Evolutionary conservation across 495 filamentous ascomycete species (phyloP), one percentile per base, ranked within the genome.

Genomic region (Chlorociboria aeruginascens): DNA sequence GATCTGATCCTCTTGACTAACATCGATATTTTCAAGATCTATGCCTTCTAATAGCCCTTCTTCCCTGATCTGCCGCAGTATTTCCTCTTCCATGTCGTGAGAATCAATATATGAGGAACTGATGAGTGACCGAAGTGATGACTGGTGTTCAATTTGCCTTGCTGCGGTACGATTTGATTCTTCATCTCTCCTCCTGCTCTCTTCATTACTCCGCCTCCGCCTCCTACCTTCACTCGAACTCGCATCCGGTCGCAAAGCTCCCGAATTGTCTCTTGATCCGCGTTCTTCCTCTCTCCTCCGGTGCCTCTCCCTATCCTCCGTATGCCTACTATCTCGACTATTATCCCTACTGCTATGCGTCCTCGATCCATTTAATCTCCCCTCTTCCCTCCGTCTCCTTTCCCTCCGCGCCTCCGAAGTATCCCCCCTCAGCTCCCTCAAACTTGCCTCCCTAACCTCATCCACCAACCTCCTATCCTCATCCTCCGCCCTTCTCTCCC

Each of bases 21-120:
- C 69, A 52, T 85, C 83, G 25, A 95, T 73, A 52, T 86, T 85
- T 57, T 87, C 78, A 44, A 93, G 65, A 57, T 95, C 86, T 43
- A 95, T 76, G 30, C 87, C 87, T 53, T 94, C 85, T 44, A 95
- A 61, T 42, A 94, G 61, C 0, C 89, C 89, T 54, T 94, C 88
- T 54, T 90, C 86, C 51, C 88, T 76, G 42, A 95, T 95, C 63
- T 92, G 85, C 34, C 83, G 72, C 52, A 90, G 68, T 50, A 95
- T 94, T 60, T 92, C 88, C 57, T 90, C 86, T 61, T 93, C 81
- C 58, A 92, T 73, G 46, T 88, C 86, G 39, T 69, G 66, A 14
- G 73, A 71, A 57, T 83, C 84, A n/a, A 83, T 61, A 52, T 88
- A 84, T 0, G 82, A 83, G 10, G 78, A 66, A 52, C 82, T 86